These are phyloP conservation scores for Neophaeococcomyces mojaviensis DNA, from an alignment of 2,329 filamentous ascomycete species.

Conservation along the genomic window DNA sequence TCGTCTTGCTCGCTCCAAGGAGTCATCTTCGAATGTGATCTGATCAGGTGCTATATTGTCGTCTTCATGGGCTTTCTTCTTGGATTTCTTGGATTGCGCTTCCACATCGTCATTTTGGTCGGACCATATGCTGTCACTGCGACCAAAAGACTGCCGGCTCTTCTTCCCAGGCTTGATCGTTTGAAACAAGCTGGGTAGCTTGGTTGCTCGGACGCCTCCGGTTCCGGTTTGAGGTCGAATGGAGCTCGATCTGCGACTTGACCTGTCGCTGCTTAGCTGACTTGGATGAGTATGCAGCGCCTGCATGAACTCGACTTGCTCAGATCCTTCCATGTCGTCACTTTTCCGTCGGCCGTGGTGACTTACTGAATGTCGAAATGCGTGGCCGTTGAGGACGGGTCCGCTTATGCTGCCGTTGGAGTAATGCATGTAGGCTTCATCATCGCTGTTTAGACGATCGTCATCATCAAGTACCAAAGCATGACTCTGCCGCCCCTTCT, in stretches of 20 bases:
- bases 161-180: constrained; percentile 8
- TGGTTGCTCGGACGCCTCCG: constrained; percentile 1
- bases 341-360: not conserved
- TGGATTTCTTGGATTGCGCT: not conserved
- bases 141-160: not conserved
- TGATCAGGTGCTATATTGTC: not conserved
- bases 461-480: constrained; percentile 15
- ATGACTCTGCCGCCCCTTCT: constrained; percentile 16
- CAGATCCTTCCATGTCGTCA: not conserved
- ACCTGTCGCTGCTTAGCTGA: constrained; percentile 7
- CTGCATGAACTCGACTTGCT: constrained; percentile 6
- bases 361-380: not conserved
- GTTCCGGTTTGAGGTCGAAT: constrained; percentile 2
- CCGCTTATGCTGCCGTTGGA: not conserved
- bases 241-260: constrained; percentile 3
- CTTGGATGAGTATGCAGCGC: constrained; percentile 3
- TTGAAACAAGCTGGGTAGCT: constrained; percentile 5
- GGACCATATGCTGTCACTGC: not conserved
- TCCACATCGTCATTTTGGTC: not conserved
- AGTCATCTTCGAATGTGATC: constrained; percentile 3
- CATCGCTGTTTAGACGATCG: not conserved
- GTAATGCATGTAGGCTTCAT: constrained; percentile 2
- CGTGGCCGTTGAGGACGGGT: not conserved
- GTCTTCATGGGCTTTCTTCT: not conserved
- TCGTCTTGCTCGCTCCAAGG: not conserved